Conservation (phyloP, 2,329 filamentous ascomycete genomes). For the Cladophialophora chaetospira region DNA sequence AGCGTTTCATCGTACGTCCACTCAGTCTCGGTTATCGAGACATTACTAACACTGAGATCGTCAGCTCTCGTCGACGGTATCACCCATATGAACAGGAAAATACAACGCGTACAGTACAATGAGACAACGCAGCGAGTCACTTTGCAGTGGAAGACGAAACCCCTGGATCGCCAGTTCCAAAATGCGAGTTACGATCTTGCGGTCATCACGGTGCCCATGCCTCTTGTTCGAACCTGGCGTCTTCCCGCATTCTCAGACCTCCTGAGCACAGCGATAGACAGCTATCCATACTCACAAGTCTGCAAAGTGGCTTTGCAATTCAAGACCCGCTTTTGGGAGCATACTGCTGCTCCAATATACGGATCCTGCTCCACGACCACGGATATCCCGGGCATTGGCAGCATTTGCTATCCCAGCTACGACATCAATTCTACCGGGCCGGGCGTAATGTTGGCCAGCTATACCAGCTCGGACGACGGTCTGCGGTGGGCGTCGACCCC, state of each 20-base stretch:
- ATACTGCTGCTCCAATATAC: conserved; percentile 58
- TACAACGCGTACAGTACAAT: conserved; percentile 60
- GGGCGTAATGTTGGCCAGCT: conserved; percentile 64
- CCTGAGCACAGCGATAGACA: conserved; percentile 50
- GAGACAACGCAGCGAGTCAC: conserved; percentile 55
- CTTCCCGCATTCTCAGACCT: conserved; percentile 58
- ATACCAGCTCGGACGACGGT: conserved; percentile 46
- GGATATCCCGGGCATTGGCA: conserved; percentile 63
- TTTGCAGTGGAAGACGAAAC: conserved; percentile 55
- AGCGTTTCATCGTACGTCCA: conserved; percentile 55
- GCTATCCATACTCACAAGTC: conserved; percentile 53
- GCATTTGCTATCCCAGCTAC: conserved; percentile 68
- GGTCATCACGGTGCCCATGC: conserved; percentile 66
- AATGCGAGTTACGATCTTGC: conserved; percentile 65
- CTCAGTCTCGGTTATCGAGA: too few relatives aligned
- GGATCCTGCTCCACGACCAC: conserved; percentile 62
- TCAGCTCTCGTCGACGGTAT: conserved; percentile 57
- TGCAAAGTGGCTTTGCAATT: conserved; percentile 69
- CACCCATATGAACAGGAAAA: conserved; percentile 58
- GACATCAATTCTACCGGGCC: conserved; percentile 65
- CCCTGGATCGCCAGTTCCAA: conserved; percentile 45
- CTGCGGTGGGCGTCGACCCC: conserved; percentile 52
- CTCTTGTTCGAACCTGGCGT: conserved; percentile 64
- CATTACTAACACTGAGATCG: background rate
- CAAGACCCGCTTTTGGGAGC: conserved; percentile 64